Percentiles rank a stretch among this genome's conserved stretches.
Evolutionary conservation across 768 basidiomycete genomes (phyloP).

Genomic region (Leccinum ochraceum): DNA sequence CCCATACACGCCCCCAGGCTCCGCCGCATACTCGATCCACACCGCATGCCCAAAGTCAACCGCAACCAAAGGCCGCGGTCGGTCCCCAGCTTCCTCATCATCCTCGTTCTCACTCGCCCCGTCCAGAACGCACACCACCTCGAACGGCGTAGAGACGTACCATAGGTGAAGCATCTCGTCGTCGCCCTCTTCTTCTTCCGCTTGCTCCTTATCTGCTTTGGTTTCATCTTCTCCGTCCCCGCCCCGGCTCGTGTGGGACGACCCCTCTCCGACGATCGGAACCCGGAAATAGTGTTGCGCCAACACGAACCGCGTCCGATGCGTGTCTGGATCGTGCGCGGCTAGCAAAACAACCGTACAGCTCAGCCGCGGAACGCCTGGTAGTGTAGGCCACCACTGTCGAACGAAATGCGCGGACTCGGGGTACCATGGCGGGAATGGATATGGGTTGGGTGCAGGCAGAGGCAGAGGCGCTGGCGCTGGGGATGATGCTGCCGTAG

Average conservation of each 20-base stretch:
- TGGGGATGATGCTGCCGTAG: background rate
- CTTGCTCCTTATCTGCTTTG: background rate
- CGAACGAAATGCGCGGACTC: conserved; percentile 77
- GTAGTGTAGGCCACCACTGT: conserved; percentile 77
- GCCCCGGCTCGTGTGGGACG: background rate
- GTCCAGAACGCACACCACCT: conserved; percentile 67
- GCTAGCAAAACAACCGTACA: conserved; percentile 73
- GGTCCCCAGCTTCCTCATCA: conserved; percentile 39
- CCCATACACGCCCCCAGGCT: conserved; percentile 30
- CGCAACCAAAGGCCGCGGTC: conserved; percentile 70
- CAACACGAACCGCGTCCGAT: conserved; percentile 61
- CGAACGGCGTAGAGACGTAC: conserved; percentile 72
- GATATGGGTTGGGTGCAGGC: conserved; percentile 56
- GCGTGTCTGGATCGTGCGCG: conserved; percentile 59
- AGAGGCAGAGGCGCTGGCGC: background rate
- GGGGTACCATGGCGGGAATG: conserved; percentile 68
- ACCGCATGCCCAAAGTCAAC: conserved; percentile 89
- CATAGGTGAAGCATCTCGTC: conserved; percentile 66
- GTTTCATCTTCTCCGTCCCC: background rate
- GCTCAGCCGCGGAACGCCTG: conserved; percentile 63
- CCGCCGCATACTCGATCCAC: conserved; percentile 65
- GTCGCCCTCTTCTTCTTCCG: conserved; percentile 43
- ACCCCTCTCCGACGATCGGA: conserved; percentile 42
- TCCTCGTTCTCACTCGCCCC: conserved; percentile 30
- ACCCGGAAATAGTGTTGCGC: conserved; percentile 79